Evolutionary conservation across 805 yeast genomes (phyloP).

Genomic region (Kregervanrija fluxuum): DNA sequence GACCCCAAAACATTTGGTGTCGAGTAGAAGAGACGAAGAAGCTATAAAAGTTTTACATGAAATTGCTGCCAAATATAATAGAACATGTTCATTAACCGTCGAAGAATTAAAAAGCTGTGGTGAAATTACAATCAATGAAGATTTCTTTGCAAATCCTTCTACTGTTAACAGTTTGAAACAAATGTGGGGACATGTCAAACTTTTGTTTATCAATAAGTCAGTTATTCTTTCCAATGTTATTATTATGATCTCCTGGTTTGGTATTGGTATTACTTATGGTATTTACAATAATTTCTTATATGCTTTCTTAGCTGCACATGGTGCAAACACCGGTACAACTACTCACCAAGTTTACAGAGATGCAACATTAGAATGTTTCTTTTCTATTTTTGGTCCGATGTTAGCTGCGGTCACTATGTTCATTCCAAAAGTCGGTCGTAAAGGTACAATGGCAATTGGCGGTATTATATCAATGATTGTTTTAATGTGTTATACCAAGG

Average conservation of each 20-base stretch:
- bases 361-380: slow-evolving; percentile 38
- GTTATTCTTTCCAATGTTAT: slow-evolving; percentile 39
- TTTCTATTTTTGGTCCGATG: slow-evolving; percentile 47
- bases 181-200: slow-evolving; percentile 33
- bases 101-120: slow-evolving; percentile 42
- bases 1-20: slow-evolving; percentile 48
- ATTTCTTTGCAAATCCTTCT: slow-evolving; percentile 13
- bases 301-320: slow-evolving; percentile 42
- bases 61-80: slow-evolving; percentile 40
- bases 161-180: slow-evolving; percentile 22
- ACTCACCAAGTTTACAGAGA: slow-evolving; percentile 39
- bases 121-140: slow-evolving; percentile 24
- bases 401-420: slow-evolving; percentile 36
- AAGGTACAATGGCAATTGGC: slow-evolving; percentile 49
- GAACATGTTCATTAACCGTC: slow-evolving; percentile 33
- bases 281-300: slow-evolving; percentile 49
- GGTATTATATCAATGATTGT: slow-evolving; percentile 49
- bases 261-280: slow-evolving; percentile 53
- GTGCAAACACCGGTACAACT: slow-evolving; percentile 37
- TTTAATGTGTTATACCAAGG: slow-evolving; percentile 57
- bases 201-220: slow-evolving; percentile 39
- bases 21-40: slow-evolving; percentile 44
- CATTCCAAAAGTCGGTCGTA: slow-evolving; percentile 39
- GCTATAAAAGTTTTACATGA: slow-evolving; percentile 37
- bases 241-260: slow-evolving; percentile 44